phyloP scores from a whole-genome alignment of 441 rosid species.

The Erodium chrysanthum region DNA sequence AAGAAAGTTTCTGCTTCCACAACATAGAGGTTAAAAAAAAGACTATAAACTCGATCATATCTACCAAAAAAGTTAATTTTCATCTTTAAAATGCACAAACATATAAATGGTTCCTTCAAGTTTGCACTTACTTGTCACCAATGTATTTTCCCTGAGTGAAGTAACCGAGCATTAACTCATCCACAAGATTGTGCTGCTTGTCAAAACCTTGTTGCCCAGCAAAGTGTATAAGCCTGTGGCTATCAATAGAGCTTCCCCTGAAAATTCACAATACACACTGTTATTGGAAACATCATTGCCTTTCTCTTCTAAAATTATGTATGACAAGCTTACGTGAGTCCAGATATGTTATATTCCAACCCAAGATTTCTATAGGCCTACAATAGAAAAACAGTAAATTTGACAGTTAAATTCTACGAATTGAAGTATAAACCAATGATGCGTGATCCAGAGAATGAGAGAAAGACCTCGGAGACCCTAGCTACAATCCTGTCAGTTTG shows the following conservation, averaged over 20 bases:
- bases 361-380: slow-evolving; percentile 50
- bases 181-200: slow-evolving; percentile 66
- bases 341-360: slow-evolving; percentile 45
- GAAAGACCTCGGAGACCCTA: slow-evolving; percentile 53
- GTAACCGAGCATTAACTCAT: slow-evolving; percentile 69
- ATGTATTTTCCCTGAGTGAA: slow-evolving; percentile 74
- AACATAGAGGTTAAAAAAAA: slow-evolving; percentile 3
- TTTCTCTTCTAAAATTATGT: slow-evolving; percentile 2
- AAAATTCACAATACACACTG: slow-evolving; percentile 14
- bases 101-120: no score
- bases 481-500: slow-evolving; percentile 36
- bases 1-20: slow-evolving; percentile 54
- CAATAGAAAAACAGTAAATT: slow-evolving; percentile 10
- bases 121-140: slow-evolving; percentile 47
- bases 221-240: slow-evolving; percentile 72
- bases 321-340: slow-evolving; percentile 47
- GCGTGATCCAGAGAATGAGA: slow-evolving; percentile 8
- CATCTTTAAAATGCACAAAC: neutral
- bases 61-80: neutral
- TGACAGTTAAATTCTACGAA: neutral
- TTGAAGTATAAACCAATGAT: neutral
- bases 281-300: slow-evolving; percentile 8
- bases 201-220: slow-evolving; percentile 46
- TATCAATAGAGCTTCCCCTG: slow-evolving; percentile 74
- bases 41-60: neutral